phyloP scores from a whole-genome alignment of 495 filamentous ascomycete species.

The Tuber indicum region DNA sequence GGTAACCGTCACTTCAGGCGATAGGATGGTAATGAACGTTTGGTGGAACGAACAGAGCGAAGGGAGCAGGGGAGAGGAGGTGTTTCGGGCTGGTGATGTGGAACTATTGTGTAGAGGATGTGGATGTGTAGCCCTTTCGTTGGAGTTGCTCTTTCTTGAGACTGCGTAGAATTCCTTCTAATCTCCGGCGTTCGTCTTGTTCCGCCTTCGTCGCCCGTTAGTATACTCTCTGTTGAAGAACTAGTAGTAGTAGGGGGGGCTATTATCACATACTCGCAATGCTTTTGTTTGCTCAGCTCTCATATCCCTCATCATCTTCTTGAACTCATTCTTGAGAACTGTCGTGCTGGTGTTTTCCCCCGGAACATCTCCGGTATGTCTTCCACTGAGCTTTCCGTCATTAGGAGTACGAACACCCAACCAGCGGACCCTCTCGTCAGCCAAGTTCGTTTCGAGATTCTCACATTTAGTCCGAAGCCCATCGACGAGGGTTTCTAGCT shows the following conservation, averaged over 20 bases:
- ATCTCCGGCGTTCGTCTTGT: constrained; percentile 37
- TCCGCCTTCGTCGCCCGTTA: constrained; percentile 27
- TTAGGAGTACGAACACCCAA: constrained; percentile 53
- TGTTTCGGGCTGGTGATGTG: neutral
- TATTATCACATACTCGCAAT: constrained; percentile 54
- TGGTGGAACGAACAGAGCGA: neutral
- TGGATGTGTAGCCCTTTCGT: constrained; percentile 25
- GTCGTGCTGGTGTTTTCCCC: constrained; percentile 60
- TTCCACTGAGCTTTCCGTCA: constrained; percentile 44
- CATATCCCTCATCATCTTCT: constrained; percentile 85
- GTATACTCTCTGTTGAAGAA: neutral
- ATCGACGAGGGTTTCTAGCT: constrained; percentile 68
- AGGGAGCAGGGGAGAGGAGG: neutral
- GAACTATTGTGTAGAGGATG: constrained; percentile 14
- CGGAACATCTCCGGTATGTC: constrained; percentile 41
- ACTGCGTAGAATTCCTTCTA: constrained; percentile 33
- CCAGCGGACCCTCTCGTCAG: constrained; percentile 65
- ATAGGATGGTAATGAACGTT: neutral
- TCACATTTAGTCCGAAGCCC: constrained; percentile 63
- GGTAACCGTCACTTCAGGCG: neutral
- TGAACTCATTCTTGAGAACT: constrained; percentile 74
- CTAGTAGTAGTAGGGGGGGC: neutral
- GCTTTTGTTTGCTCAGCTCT: constrained; percentile 63
- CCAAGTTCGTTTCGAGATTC: constrained; percentile 58
- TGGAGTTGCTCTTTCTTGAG: constrained; percentile 40